Evolutionary conservation across 179 eudicot genomes (phyloP), one percentile per base, ranked within the genome.

Genomic region (Drosera spatulata): DNA sequence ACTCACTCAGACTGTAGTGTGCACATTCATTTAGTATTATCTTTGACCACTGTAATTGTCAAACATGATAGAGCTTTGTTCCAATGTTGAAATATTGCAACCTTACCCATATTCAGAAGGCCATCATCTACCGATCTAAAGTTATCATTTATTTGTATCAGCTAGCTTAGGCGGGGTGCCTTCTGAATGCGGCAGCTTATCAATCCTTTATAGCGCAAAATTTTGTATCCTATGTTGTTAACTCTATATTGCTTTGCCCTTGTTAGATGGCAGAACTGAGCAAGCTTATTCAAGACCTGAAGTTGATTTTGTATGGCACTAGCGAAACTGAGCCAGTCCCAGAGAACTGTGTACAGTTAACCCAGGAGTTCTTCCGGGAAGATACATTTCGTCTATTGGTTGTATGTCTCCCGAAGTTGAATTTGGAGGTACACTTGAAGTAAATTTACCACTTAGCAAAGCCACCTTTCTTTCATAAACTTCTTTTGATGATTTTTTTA

Each of bases 321-420:
- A 84, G 96, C 65, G 96, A 93, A 80, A 61, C 95, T 38, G 99
- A 93, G 78, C 99, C 99, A 7, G 88, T 89, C 48, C 69, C 95
- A 2, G 99, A 93, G 73, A 88, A 96, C 64, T 93, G 99, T 76
- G 78, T 80, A 56, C 96, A 93, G 69, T 68, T 93, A 72, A 93
- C 99, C 7, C 99, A 89, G 76, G 99, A 93, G 77, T 86, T 93
- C 77, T 93, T 93, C 61, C 82, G 70, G 52, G 97, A 85, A 68
- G 74, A 93, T 67, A 84, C 95, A 10, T 66, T 93, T 14, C 96
- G 99, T 49, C 73, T 89, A 61, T 40, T 93, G 45, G 66, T 93
- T 58, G 65, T 57, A 42, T 74, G 82, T 76, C 88, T 93, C 60
- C 97, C 99, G 47, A 93, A 83, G 69, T 63, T 93, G 71, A 86